phyloP scores from a whole-genome alignment of 2,329 filamentous ascomycete species.

The Fusarium hainanense region DNA sequence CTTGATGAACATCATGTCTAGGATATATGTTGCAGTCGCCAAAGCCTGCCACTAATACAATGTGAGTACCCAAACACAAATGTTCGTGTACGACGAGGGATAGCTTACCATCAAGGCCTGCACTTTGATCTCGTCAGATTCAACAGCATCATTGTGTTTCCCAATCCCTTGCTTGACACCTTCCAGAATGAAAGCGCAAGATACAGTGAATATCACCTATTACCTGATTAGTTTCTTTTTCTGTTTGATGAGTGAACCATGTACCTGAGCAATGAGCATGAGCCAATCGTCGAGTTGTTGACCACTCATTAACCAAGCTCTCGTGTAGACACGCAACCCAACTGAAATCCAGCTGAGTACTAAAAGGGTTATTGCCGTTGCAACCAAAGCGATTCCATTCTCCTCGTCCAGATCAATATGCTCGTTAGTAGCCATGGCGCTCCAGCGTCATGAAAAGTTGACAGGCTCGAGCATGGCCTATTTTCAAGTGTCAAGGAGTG shows the following conservation, averaged over 20 bases:
- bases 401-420: conserved; percentile 52
- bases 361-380: conserved; percentile 53
- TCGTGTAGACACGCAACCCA: conserved; percentile 57
- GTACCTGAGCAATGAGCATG: conserved; percentile 62
- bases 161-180: conserved; percentile 59
- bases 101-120: conserved; percentile 58
- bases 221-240: neutral
- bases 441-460: conserved; percentile 33
- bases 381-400: conserved; percentile 54
- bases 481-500: conserved; percentile 7
- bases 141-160: conserved; percentile 59
- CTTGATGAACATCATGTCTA: conserved; percentile 68
- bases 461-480: conserved; percentile 38
- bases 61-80: conserved; percentile 17
- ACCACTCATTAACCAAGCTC: conserved; percentile 56
- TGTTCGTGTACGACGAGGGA: neutral
- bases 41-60: conserved; percentile 60
- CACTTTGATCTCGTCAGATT: conserved; percentile 53
- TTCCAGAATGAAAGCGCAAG: conserved; percentile 58
- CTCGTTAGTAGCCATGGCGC: conserved; percentile 48
- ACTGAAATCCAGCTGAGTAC: conserved; percentile 57
- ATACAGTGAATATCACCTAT: conserved; percentile 59
- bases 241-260: conserved; percentile 7
- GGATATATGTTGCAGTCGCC: conserved; percentile 61
- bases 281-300: conserved; percentile 66